Evolutionary conservation across 2,329 filamentous ascomycete species (phyloP).

Genomic region (Alternaria tenuissima): DNA sequence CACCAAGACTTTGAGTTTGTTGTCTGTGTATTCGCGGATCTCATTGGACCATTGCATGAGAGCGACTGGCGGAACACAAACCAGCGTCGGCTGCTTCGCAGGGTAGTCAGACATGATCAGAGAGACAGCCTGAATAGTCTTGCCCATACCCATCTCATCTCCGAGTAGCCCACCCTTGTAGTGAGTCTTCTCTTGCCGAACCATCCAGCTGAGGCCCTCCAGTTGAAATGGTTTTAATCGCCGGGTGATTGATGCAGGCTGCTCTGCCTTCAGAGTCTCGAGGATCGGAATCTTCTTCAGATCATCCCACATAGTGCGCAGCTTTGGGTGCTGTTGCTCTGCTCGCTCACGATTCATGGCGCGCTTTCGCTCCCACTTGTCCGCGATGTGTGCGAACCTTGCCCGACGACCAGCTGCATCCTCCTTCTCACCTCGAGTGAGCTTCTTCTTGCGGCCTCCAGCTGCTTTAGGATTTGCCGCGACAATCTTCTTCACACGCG

Average conservation of each 20-base stretch:
- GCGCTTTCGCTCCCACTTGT: slow-evolving; percentile 58
- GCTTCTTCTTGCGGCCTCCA: slow-evolving; percentile 37
- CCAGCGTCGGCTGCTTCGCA: slow-evolving; percentile 80
- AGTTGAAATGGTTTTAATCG: slow-evolving; percentile 93
- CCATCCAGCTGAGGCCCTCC: slow-evolving; percentile 95
- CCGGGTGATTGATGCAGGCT: slow-evolving; percentile 80
- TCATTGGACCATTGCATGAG: slow-evolving; percentile 87
- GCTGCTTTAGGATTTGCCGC: slow-evolving; percentile 18
- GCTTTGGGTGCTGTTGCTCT: slow-evolving; percentile 77
- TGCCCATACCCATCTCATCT: slow-evolving; percentile 98
- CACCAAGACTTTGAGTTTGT: slow-evolving; percentile 87
- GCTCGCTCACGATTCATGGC: slow-evolving; percentile 68
- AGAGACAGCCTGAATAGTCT: slow-evolving; percentile 97
- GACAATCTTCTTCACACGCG: slow-evolving; percentile 25
- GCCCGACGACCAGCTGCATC: slow-evolving; percentile 29
- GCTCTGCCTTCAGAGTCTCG: slow-evolving; percentile 68
- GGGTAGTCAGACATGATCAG: slow-evolving; percentile 98
- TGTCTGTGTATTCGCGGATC: slow-evolving; percentile 75
- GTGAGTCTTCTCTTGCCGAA: slow-evolving; percentile 80
- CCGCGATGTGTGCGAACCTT: slow-evolving; percentile 46
- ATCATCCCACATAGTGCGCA: slow-evolving; percentile 85
- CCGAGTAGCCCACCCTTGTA: slow-evolving; percentile 92
- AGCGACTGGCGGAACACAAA: slow-evolving; percentile 90
- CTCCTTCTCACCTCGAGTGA: slow-evolving; percentile 32
- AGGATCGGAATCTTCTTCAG: slow-evolving; percentile 74